Conservation (phyloP, 805 yeast species). For the Candida gorgasii region DNA sequence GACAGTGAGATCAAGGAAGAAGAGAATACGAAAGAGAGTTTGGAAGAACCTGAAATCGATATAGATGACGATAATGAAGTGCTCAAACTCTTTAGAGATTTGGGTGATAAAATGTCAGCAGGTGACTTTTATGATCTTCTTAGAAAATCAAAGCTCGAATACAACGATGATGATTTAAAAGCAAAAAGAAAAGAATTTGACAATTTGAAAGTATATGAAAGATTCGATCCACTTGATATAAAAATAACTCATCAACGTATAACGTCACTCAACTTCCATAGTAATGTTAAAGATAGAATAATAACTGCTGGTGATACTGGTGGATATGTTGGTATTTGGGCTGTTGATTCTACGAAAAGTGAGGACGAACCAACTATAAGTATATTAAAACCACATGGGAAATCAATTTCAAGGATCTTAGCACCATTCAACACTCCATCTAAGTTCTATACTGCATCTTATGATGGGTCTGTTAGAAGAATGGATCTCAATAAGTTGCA, state of each 20-base stretch:
- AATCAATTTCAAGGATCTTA: constrained; percentile 64
- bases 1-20: constrained; percentile 8
- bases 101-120: constrained; percentile 58
- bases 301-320: constrained; percentile 84
- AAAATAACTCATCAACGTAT: constrained; percentile 73
- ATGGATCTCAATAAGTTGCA: constrained; percentile 65
- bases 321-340: constrained; percentile 92
- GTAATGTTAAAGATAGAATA: constrained; percentile 59
- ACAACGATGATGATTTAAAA: constrained; percentile 43
- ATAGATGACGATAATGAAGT: constrained; percentile 27
- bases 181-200: constrained; percentile 56
- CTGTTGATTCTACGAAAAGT: constrained; percentile 48
- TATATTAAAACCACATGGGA: constrained; percentile 72
- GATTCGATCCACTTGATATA: constrained; percentile 67
- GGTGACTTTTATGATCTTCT: constrained; percentile 70
- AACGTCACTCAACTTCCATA: constrained; percentile 76
- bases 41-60: constrained; percentile 10
- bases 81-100: constrained; percentile 30
- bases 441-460: constrained; percentile 68
- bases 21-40: constrained; percentile 11
- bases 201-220: constrained; percentile 50
- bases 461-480: constrained; percentile 83
- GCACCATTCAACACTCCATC: constrained; percentile 51
- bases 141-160: constrained; percentile 23
- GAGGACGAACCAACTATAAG: constrained; percentile 53